Evolutionary conservation across 2,329 filamentous ascomycete species (phyloP), one percentile per base, ranked within the genome.

Genomic region (Geosmithia flava): DNA sequence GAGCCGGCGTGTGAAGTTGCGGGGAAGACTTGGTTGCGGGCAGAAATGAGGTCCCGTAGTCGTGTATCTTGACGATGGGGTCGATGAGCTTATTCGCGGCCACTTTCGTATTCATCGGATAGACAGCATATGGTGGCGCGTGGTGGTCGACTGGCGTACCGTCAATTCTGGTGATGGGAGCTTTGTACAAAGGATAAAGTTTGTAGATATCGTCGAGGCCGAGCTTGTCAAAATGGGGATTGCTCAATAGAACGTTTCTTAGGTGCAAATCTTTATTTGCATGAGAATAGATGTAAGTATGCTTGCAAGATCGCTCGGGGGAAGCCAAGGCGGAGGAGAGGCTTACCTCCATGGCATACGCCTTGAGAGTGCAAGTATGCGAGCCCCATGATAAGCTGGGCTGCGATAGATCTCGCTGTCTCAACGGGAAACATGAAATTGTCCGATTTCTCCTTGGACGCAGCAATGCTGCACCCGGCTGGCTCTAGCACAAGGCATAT

Each of bases 11-110:
- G 30, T 50, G 44, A 3, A 55, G 50, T 20, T 48, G 37, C n/a
- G 50, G 54, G 15, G 50, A 48, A 29, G 29, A 39, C 44, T 49
- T 47, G 33, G 49, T 30, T 16, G 50, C 47, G 17, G 47, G 42
- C 20, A 50, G 20, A 17, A 58, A 57, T 7, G 56, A 58, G 20
- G 54, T 55, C 23, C 56, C 54, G 46, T 53, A 56, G 47, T 58
- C 54, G 33, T 16, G 16, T 39, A 39, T 39, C 33, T 39, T 39
- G 33, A 39, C 16, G 33, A 39, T 8, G 16, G 33, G 33, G 33
- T 39, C 33, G 33, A 39, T 16, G 16, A 39, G 33, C 33, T 39
- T 39, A 39, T 39, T 16, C 8, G 33, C 33, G 33, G 33, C 33
- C 16, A 39, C 33, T 39, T 39, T 39, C 16, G 33, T 39, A 39